Percentiles rank a stretch among this genome's conserved stretches.
Evolutionary conservation across 441 rosid species (phyloP).

Genomic region (Flueggea neowawraea): DNA sequence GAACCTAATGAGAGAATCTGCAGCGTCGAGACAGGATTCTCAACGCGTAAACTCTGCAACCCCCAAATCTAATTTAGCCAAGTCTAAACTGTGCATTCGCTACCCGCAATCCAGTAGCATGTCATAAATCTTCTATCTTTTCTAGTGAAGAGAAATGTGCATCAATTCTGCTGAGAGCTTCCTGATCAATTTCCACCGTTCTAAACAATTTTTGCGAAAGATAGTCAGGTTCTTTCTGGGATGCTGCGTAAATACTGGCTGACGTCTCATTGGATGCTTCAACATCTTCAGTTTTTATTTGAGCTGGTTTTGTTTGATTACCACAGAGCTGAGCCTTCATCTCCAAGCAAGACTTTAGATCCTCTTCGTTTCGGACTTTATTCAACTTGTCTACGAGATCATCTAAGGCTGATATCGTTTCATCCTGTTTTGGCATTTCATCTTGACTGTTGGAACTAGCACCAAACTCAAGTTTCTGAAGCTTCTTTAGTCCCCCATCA

Average conservation of each 20-base stretch:
- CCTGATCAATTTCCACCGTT: slow-evolving; percentile 49
- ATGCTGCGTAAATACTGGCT: slow-evolving; percentile 15
- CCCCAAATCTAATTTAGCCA: too few species aligned
- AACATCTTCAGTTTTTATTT: slow-evolving; percentile 20
- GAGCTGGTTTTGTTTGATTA: slow-evolving; percentile 8
- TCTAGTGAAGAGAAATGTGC: slow-evolving; percentile 49
- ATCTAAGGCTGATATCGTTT: slow-evolving; percentile 46
- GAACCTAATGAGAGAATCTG: too few species aligned
- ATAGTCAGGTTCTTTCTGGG: slow-evolving; percentile 25
- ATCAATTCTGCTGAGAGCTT: slow-evolving; percentile 37
- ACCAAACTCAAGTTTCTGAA: slow-evolving; percentile 28
- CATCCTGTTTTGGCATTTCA: slow-evolving; percentile 33
- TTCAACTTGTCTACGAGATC: slow-evolving; percentile 72
- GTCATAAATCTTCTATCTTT: slow-evolving; percentile 46
- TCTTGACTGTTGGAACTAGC: slow-evolving; percentile 25
- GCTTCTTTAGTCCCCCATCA: slow-evolving; percentile 60
- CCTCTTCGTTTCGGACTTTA: slow-evolving; percentile 81
- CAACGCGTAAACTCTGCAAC: too few species aligned
- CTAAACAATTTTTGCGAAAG: slow-evolving; percentile 33
- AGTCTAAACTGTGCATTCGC: too few species aligned
- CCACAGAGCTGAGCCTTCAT: slow-evolving; percentile 49
- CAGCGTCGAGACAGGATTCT: too few species aligned
- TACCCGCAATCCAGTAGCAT: too few species aligned
- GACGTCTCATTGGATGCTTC: slow-evolving; percentile 21
- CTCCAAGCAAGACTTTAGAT: slow-evolving; percentile 68